Percentiles rank a stretch among this genome's conserved stretches.
These are phyloP conservation scores for Ajuga reptans DNA, from an alignment of 305 asterid species.

Conservation along the genomic window DNA sequence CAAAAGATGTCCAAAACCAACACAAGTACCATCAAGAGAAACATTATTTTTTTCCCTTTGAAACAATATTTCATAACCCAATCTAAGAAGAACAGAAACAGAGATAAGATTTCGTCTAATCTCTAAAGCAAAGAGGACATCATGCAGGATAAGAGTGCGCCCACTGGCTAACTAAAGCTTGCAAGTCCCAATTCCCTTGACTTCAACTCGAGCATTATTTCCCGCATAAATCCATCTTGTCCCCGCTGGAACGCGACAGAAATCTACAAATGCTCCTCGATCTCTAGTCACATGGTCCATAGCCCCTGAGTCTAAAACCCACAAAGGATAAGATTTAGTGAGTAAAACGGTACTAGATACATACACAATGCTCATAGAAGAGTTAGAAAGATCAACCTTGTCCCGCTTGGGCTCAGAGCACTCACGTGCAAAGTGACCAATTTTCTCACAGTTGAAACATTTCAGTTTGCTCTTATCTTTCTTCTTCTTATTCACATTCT, in stretches of 20 bases:
- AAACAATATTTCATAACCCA: background rate
- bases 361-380: background rate
- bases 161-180: background rate
- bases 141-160: background rate
- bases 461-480: background rate
- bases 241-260: background rate
- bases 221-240: background rate
- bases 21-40: background rate
- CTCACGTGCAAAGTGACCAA: background rate
- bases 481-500: background rate
- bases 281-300: background rate
- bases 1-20: background rate
- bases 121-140: background rate
- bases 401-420: background rate
- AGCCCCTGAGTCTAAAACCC: background rate
- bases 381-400: background rate
- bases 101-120: background rate
- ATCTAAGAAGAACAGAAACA: too few species aligned
- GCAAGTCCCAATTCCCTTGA: background rate
- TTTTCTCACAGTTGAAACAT: background rate
- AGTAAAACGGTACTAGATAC: background rate
- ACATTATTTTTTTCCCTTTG: background rate
- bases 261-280: background rate
- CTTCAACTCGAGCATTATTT: background rate
- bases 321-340: background rate